Percentiles rank a stretch among this genome's conserved stretches.
These are phyloP conservation scores for Lipomyces starkeyi DNA, from an alignment of 805 yeast species.

Conservation along the genomic window DNA sequence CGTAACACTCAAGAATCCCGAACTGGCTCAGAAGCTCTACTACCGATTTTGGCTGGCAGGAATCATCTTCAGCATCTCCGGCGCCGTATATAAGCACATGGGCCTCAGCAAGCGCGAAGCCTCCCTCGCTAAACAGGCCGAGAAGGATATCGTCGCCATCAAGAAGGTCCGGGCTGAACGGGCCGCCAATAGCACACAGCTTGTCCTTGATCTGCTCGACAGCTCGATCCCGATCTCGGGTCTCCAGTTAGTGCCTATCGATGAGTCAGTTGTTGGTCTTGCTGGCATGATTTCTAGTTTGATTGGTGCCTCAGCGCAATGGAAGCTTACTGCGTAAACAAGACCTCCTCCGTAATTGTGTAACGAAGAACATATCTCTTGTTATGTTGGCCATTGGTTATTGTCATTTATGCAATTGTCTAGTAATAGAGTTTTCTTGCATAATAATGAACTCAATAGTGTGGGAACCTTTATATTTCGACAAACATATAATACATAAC, in stretches of 20 bases:
- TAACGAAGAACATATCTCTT: background rate
- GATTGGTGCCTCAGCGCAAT: slow-evolving; percentile 60
- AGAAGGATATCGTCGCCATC: slow-evolving; percentile 49
- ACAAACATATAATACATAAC: background rate
- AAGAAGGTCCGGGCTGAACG: slow-evolving; percentile 52
- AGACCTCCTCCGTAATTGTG: background rate
- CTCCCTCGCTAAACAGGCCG: slow-evolving; percentile 45
- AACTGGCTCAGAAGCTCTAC: slow-evolving; percentile 61
- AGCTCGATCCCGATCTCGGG: slow-evolving; percentile 74
- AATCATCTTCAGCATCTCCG: slow-evolving; percentile 64
- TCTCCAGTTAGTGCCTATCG: slow-evolving; percentile 61
- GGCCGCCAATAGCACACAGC: slow-evolving; percentile 60
- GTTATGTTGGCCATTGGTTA: slow-evolving; percentile 6
- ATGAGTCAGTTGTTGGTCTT: slow-evolving; percentile 81
- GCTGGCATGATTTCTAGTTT: slow-evolving; percentile 84
- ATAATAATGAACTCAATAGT: background rate
- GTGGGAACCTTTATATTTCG: background rate
- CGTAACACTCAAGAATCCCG: slow-evolving; percentile 46
- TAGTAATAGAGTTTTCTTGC: background rate
- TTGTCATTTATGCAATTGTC: background rate
- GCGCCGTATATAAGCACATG: slow-evolving; percentile 62
- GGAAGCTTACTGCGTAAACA: slow-evolving; percentile 36
- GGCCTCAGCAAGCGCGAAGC: slow-evolving; percentile 50
- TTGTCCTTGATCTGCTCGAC: slow-evolving; percentile 80
- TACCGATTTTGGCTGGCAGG: slow-evolving; percentile 81